Evolutionary conservation across 108 stramenopile genomes (phyloP), one percentile per base, ranked within the genome.

Genomic region (Stephanodiscus triporus): DNA sequence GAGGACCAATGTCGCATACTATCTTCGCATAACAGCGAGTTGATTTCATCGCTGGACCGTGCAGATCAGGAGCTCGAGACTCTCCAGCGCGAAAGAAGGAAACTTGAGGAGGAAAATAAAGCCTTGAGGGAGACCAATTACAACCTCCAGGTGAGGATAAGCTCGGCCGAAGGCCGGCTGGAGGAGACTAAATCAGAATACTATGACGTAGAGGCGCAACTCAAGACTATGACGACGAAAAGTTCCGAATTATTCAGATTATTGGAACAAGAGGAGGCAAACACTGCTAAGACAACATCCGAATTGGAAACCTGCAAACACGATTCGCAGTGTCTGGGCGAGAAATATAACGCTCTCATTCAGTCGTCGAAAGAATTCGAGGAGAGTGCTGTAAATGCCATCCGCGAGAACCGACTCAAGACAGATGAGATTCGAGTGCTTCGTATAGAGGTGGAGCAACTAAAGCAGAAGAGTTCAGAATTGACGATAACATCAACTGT

Each of bases 371-470:
- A 88, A 56, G 87, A 86, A 19, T 83, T 91, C 51, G 87, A 92
- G 74, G 86, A 88, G 55, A 69, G 83, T 64, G 84, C 91, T 0
- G 74, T 61, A 3, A 74, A 73, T 57, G 85, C 89, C 11, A 78
- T 75, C 1, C 76, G 87, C 13, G 89, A 95, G 59, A 91, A 89
- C 40, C 74, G 85, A 77, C 90, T 95, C 8, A 88, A 90, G 60
- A 82, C 88, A 37, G 94, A 95, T 43, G 94, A 95, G 66, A 89
- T 93, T 26, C 84, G 91, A n/a, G 79, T 95, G 6, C 73, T 95
- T 47, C 80, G 89, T 14, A 70, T 79, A 20, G 95, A 94, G 60
- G 66, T 76, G 53, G 92, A 95, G 65, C 86, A 88, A 63, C 68
- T 95, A n/a, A 91, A 85, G 48, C 72, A 70, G 32, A 79, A 84